Evolutionary conservation across 2,329 filamentous ascomycete genomes (phyloP).

Genomic region (Huntiella omanensis): DNA sequence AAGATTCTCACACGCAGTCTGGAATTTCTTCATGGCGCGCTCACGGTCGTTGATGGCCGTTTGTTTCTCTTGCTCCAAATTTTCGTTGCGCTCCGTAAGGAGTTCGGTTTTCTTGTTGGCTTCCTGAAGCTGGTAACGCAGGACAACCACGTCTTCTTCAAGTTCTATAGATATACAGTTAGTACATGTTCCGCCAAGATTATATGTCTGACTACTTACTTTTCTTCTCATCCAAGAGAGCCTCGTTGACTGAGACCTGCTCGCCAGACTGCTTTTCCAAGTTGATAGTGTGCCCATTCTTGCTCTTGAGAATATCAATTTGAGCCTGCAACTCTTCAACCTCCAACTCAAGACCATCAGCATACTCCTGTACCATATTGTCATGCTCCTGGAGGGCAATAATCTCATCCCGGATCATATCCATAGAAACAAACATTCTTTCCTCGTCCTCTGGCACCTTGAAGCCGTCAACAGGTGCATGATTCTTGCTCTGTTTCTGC

Average conservation of each 20-base stretch:
- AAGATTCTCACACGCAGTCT: constrained; percentile 39
- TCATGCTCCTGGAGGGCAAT: constrained; percentile 36
- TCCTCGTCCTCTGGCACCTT: constrained; percentile 34
- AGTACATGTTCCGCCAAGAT: background rate
- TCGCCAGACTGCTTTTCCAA: constrained; percentile 11
- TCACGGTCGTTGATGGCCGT: constrained; percentile 45
- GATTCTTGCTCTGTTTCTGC: constrained; percentile 19
- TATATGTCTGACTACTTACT: constrained; percentile 26
- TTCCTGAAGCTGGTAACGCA: constrained; percentile 43
- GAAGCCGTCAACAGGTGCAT: constrained; percentile 31
- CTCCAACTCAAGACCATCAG: constrained; percentile 32
- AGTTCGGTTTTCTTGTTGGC: constrained; percentile 25
- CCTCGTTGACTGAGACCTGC: constrained; percentile 15
- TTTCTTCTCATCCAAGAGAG: constrained; percentile 32
- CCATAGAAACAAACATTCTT: constrained; percentile 40
- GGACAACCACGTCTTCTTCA: constrained; percentile 37
- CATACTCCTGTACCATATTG: constrained; percentile 34
- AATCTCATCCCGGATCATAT: constrained; percentile 42
- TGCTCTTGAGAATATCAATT: constrained; percentile 24
- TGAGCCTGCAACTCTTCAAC: constrained; percentile 31
- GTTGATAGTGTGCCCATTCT: constrained; percentile 21
- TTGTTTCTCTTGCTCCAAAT: constrained; percentile 44
- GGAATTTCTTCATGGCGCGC: constrained; percentile 41
- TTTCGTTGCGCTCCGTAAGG: constrained; percentile 27
- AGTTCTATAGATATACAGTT: constrained; percentile 24